phyloP scores from a whole-genome alignment of 306 rosid species.

The Pterocarpus macrocarpus region DNA sequence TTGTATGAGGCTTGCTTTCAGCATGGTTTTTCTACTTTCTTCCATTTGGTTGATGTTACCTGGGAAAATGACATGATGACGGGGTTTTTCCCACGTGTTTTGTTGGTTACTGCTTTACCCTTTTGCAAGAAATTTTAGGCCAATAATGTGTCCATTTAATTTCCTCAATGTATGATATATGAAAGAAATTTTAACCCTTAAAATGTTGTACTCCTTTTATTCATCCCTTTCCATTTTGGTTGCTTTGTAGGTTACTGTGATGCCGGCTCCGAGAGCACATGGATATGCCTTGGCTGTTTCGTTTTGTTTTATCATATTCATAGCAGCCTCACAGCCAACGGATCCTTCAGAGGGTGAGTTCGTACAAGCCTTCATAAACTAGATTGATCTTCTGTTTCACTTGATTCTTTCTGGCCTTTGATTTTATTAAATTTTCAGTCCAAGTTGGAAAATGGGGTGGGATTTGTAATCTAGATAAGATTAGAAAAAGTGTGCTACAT shows the following conservation, averaged over 20 bases:
- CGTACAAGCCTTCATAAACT: not conserved
- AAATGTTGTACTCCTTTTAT: not conserved
- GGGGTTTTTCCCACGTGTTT: not conserved
- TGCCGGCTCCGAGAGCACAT: slow-evolving; percentile 58
- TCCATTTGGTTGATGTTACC: slow-evolving; percentile 10
- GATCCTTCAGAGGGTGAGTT: slow-evolving; percentile 81
- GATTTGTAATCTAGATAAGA: slow-evolving; percentile 7
- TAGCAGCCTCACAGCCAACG: slow-evolving; percentile 54
- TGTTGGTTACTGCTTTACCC: slow-evolving; percentile 4
- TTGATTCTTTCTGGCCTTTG: slow-evolving; percentile 30
- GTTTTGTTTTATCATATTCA: slow-evolving; percentile 49
- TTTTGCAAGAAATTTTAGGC: slow-evolving; percentile 5
- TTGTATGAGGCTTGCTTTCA: slow-evolving; percentile 37
- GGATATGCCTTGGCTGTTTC: slow-evolving; percentile 57
- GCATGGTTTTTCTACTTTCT: not conserved
- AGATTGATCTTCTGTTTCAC: slow-evolving; percentile 20
- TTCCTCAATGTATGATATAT: slow-evolving; percentile 24
- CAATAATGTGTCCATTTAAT: not conserved
- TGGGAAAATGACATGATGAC: slow-evolving; percentile 29
- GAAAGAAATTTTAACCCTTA: slow-evolving; percentile 11
- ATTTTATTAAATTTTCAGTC: slow-evolving; percentile 26
- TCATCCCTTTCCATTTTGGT: slow-evolving; percentile 5
- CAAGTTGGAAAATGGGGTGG: slow-evolving; percentile 26
- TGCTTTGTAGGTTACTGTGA: slow-evolving; percentile 53
- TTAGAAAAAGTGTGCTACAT: slow-evolving; percentile 1